Evolutionary conservation across 2,329 filamentous ascomycete genomes (phyloP).

Genomic region (Cordyceps cateniannulata): DNA sequence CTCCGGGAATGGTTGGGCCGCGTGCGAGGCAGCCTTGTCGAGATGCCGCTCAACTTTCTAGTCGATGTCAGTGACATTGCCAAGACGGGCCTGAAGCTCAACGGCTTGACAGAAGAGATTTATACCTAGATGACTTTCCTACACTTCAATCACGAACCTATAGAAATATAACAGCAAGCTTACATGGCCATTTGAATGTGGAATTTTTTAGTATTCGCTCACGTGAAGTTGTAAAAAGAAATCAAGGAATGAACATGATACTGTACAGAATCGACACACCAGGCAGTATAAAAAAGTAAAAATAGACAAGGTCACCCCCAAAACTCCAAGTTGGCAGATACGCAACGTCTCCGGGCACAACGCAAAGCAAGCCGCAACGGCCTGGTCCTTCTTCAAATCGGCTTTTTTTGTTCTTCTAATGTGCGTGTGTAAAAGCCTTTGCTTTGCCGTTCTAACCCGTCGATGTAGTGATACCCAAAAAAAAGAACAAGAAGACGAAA

Average conservation of each 20-base stretch:
- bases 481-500: neutral
- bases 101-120: slow-evolving; percentile 64
- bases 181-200: neutral
- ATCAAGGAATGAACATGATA: neutral
- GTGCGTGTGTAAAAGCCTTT: slow-evolving; percentile 1
- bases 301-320: slow-evolving; percentile 9
- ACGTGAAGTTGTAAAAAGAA: neutral
- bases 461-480: slow-evolving; percentile 5
- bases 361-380: neutral
- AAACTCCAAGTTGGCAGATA: slow-evolving; percentile 1
- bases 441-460: slow-evolving; percentile 4
- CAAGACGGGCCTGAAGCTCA: slow-evolving; percentile 68
- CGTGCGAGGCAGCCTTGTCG: slow-evolving; percentile 66
- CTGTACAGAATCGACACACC: slow-evolving; percentile 9
- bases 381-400: neutral
- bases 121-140: slow-evolving; percentile 48
- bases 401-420: neutral
- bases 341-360: neutral
- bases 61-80: slow-evolving; percentile 78
- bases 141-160: neutral
- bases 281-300: slow-evolving; percentile 7
- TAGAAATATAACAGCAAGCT: neutral
- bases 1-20: slow-evolving; percentile 63
- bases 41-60: slow-evolving; percentile 88
- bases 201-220: neutral